Conservation (phyloP, 116 monocot genomes). For the Zostera marina region DNA sequence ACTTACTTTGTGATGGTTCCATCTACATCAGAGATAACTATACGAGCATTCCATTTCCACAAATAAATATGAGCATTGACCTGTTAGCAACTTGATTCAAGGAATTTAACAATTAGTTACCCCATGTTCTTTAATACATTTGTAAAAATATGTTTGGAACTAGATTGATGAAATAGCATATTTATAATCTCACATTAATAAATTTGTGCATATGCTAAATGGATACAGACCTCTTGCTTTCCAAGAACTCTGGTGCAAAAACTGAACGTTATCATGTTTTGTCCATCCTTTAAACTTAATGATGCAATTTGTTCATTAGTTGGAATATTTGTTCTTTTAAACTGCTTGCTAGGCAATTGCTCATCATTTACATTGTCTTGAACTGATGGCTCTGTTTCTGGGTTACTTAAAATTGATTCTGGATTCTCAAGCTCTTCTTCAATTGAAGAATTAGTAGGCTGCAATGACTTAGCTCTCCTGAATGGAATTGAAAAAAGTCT, state of each 20-base stretch:
- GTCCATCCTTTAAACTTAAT: conserved; percentile 76
- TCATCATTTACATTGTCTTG: conserved; percentile 8
- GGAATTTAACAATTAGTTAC: background rate
- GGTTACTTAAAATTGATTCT: conserved; percentile 27
- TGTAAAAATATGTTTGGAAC: conserved; percentile 9
- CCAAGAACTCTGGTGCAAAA: conserved; percentile 90
- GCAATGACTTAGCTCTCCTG: conserved; percentile 41
- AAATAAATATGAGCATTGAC: conserved; percentile 85
- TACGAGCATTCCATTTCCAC: conserved; percentile 93
- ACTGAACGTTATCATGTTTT: conserved; percentile 59
- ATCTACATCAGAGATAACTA: conserved; percentile 99
- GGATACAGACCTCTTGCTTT: conserved; percentile 59
- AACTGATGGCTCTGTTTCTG: conserved; percentile 21
- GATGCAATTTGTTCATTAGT: conserved; percentile 77
- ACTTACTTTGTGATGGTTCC: conserved; percentile 92
- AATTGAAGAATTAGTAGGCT: conserved; percentile 31
- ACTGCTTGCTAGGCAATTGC: conserved; percentile 40
- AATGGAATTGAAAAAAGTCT: conserved; percentile 83
- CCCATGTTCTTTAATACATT: background rate
- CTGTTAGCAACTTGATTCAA: conserved; percentile 23
- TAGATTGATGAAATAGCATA: too few species aligned
- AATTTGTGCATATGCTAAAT: conserved; percentile 5
- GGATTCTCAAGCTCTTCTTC: conserved; percentile 60
- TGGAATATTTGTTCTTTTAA: conserved; percentile 56
- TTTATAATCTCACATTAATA: background rate